Evolutionary conservation across 2,329 filamentous ascomycete genomes (phyloP).

Genomic region (Cercospora sp.): DNA sequence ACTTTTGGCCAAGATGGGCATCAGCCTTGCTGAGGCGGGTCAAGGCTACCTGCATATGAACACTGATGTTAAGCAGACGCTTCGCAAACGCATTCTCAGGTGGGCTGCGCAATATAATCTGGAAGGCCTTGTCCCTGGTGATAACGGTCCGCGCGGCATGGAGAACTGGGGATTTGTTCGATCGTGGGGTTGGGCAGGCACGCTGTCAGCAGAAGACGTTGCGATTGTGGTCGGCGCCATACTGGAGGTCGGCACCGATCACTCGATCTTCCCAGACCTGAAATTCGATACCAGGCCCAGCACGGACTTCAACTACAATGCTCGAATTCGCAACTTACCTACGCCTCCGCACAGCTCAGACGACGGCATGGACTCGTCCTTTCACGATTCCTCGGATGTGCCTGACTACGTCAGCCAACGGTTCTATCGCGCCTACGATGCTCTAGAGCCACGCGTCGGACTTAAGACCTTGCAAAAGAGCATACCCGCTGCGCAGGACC

Average conservation of each 20-base stretch:
- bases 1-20: conserved; percentile 95
- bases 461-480: conserved; percentile 74
- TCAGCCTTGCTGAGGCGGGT: conserved; percentile 88
- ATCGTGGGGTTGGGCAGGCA: conserved; percentile 97
- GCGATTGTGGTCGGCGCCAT: conserved; percentile 90
- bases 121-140: conserved; percentile 84
- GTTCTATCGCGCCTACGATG: conserved; percentile 62
- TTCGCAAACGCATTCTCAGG: conserved; percentile 81
- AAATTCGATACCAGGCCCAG: conserved; percentile 19
- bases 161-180: conserved; percentile 97
- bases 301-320: conserved; percentile 32
- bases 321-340: conserved; percentile 34
- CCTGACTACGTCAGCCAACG: conserved; percentile 52
- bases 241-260: conserved; percentile 72
- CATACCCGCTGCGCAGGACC: conserved; percentile 79
- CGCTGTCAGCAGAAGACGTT: conserved; percentile 87
- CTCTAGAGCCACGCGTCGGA: conserved; percentile 53
- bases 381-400: conserved; percentile 26
- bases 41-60: conserved; percentile 99
- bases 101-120: conserved; percentile 93
- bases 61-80: conserved; percentile 86
- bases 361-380: conserved; percentile 31
- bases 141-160: conserved; percentile 66
- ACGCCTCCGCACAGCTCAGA: conserved; percentile 39
- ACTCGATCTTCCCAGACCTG: conserved; percentile 24